phyloP scores from a whole-genome alignment of 805 yeast species.

The Wickerhamomyces rabaulensis region DNA sequence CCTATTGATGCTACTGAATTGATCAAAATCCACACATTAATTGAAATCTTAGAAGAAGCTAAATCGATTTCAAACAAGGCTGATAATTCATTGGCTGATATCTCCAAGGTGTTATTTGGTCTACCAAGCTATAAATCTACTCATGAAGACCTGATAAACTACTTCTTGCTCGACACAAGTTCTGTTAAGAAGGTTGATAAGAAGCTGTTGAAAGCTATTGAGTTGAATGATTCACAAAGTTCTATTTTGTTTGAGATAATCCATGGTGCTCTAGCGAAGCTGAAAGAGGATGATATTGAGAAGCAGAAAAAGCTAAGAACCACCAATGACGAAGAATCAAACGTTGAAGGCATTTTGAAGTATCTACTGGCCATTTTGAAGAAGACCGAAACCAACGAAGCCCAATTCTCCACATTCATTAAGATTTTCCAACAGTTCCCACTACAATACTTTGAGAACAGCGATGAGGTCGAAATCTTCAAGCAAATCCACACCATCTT shows the following conservation, averaged over 20 bases:
- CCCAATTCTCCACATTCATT: slow-evolving; percentile 11
- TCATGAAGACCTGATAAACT: slow-evolving; percentile 38
- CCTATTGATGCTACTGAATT: slow-evolving; percentile 25
- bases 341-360: slow-evolving; percentile 10
- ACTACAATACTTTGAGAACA: slow-evolving; percentile 18
- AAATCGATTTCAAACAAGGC: slow-evolving; percentile 7
- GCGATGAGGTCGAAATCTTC: slow-evolving; percentile 11
- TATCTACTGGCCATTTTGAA: slow-evolving; percentile 8
- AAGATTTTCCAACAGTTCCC: slow-evolving; percentile 15
- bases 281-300: slow-evolving; percentile 6
- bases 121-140: slow-evolving; percentile 6
- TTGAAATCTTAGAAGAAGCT: slow-evolving; percentile 27
- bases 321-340: slow-evolving; percentile 12
- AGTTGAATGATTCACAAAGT: slow-evolving; percentile 22
- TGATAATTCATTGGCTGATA: slow-evolving; percentile 13
- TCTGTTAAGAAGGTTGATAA: slow-evolving; percentile 26
- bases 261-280: slow-evolving; percentile 29
- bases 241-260: slow-evolving; percentile 32
- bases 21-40: slow-evolving; percentile 25
- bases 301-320: slow-evolving; percentile 5
- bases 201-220: slow-evolving; percentile 28
- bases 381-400: slow-evolving; percentile 10
- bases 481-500: slow-evolving; percentile 7
- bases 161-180: slow-evolving; percentile 40
- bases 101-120: slow-evolving; percentile 29